Conservation (phyloP, 805 yeast species). For the Middelhovenomyces tepae region DNA sequence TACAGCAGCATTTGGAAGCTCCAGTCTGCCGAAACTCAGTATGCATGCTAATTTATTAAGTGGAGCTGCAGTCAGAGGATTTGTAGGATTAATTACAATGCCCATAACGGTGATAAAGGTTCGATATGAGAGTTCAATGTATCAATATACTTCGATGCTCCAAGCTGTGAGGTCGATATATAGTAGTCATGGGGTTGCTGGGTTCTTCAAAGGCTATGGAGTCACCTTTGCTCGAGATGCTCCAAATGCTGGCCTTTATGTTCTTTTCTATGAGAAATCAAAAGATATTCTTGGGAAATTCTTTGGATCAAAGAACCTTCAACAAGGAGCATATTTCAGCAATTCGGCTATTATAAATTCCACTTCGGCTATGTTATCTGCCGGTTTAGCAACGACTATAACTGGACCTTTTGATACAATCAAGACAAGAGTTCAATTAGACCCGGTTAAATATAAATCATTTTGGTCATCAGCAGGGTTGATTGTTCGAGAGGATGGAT, state of each 20-base stretch:
- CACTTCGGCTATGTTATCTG: slow-evolving; percentile 68
- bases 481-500: slow-evolving; percentile 39
- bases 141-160: slow-evolving; percentile 53
- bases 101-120: slow-evolving; percentile 89
- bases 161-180: slow-evolving; percentile 55
- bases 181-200: slow-evolving; percentile 42
- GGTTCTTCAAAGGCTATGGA: slow-evolving; percentile 80
- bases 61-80: slow-evolving; percentile 72
- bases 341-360: slow-evolving; percentile 59
- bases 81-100: slow-evolving; percentile 85
- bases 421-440: slow-evolving; percentile 82
- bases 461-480: slow-evolving; percentile 32
- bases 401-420: slow-evolving; percentile 95
- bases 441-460: slow-evolving; percentile 39
- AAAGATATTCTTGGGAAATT: slow-evolving; percentile 47
- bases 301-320: slow-evolving; percentile 21
- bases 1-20: slow-evolving; percentile 9
- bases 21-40: slow-evolving; percentile 57
- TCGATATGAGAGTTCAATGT: slow-evolving; percentile 74
- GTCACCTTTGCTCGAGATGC: slow-evolving; percentile 89
- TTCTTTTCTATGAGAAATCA: slow-evolving; percentile 70
- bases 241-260: slow-evolving; percentile 92
- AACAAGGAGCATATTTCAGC: too few species aligned
- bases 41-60: slow-evolving; percentile 60
- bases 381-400: slow-evolving; percentile 68